Percentiles rank a stretch among this genome's conserved stretches.
Conservation (phyloP, 2,329 filamentous ascomycete species). For the Fusarium udum region DNA sequence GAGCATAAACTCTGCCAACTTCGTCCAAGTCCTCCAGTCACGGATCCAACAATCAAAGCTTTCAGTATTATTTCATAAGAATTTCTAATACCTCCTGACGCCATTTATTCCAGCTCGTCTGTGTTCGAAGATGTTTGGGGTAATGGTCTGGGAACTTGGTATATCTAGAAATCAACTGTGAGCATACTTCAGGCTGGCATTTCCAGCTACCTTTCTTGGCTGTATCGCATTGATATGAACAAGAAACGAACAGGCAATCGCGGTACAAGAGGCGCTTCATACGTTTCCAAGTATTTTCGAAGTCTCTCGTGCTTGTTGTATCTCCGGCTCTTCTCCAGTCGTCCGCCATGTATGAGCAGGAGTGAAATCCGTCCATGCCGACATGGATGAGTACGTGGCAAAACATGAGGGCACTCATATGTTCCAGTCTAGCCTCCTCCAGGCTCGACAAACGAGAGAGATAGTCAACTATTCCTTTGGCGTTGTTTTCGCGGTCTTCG, state of each 20-base stretch:
- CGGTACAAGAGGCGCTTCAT: not conserved
- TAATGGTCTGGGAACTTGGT: not conserved
- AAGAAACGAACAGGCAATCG: fast-evolving
- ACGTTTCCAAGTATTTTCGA: not conserved
- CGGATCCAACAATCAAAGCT: no score
- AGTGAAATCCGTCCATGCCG: no score
- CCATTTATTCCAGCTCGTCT: not conserved
- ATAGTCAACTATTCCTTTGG: fast-evolving
- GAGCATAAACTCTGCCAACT: not conserved
- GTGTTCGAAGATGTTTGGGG: not conserved
- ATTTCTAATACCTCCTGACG: no score
- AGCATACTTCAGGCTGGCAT: not conserved
- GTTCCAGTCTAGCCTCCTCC: fast-evolving
- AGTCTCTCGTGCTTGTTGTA: no score
- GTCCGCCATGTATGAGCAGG: no score
- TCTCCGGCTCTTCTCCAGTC: no score
- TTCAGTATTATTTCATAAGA: no score
- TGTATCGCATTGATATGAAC: not conserved
- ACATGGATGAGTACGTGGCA: not conserved
- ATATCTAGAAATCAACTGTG: not conserved
- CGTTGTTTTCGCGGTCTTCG: fast-evolving
- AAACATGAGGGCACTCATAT: not conserved
- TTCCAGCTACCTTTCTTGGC: not conserved
- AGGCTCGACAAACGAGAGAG: fast-evolving
- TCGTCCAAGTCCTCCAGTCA: not conserved